These are phyloP conservation scores for Eucalyptus pauciflora DNA, from an alignment of 345 rosid genomes.

Conservation along the genomic window DNA sequence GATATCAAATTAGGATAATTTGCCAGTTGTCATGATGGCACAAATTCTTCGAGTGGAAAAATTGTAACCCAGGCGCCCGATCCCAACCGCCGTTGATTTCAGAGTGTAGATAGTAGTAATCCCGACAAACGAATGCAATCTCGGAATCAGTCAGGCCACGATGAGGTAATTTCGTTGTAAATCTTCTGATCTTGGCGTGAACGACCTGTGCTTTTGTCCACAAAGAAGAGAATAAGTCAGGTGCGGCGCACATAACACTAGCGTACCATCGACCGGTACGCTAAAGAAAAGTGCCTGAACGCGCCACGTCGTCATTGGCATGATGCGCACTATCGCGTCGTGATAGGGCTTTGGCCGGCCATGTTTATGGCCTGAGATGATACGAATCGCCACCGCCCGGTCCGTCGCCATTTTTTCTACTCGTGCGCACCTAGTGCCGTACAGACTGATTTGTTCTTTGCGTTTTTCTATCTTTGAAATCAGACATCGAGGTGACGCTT, in stretches of 20 bases:
- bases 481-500: background rate
- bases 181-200: background rate
- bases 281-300: background rate
- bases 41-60: background rate
- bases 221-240: background rate
- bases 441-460: background rate
- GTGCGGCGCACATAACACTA: background rate
- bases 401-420: background rate
- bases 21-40: background rate
- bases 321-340: background rate
- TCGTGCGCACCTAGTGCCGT: background rate
- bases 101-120: fast-evolving
- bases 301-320: background rate
- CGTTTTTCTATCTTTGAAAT: background rate
- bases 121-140: background rate
- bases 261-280: background rate
- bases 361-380: background rate
- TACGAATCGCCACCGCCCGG: background rate
- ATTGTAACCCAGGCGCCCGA: background rate
- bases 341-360: background rate
- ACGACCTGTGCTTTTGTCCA: background rate
- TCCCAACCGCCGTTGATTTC: background rate
- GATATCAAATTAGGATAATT: background rate
- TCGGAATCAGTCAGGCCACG: background rate
- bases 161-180: background rate